Conservation (phyloP, 2,329 filamentous ascomycete genomes). For the Cadophora malorum region DNA sequence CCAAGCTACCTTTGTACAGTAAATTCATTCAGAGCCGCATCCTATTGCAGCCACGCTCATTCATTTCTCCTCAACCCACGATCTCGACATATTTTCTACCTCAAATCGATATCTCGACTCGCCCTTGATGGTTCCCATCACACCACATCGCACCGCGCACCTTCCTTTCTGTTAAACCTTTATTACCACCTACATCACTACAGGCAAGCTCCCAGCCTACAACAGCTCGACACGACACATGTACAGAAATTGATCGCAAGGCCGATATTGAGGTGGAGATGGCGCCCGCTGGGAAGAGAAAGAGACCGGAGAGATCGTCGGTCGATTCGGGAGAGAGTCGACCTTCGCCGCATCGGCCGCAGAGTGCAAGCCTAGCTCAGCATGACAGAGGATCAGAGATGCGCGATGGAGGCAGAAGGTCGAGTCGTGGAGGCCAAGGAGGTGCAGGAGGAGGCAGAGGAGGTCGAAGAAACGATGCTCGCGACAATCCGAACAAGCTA, state of each 20-base stretch:
- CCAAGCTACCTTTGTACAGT: neutral
- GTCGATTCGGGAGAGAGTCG: slow-evolving; percentile 54
- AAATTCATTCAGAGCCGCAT: slow-evolving; percentile 17
- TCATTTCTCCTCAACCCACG: neutral
- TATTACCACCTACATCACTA: slow-evolving; percentile 18
- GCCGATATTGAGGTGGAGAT: slow-evolving; percentile 38
- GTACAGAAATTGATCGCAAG: slow-evolving; percentile 35
- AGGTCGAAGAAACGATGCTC: slow-evolving; percentile 41
- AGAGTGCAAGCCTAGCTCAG: slow-evolving; percentile 60
- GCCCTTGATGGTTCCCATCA: slow-evolving; percentile 14
- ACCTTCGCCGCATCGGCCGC: slow-evolving; percentile 68
- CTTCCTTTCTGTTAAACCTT: slow-evolving; percentile 20
- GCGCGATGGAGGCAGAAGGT: slow-evolving; percentile 54
- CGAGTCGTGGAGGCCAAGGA: slow-evolving; percentile 53
- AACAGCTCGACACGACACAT: slow-evolving; percentile 36
- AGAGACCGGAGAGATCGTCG: slow-evolving; percentile 46
- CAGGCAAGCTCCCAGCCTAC: slow-evolving; percentile 29
- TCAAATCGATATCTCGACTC: neutral
- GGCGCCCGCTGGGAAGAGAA: slow-evolving; percentile 45
- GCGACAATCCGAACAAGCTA: slow-evolving; percentile 43
- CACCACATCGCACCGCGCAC: slow-evolving; percentile 25
- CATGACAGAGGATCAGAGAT: slow-evolving; percentile 62
- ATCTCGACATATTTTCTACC: slow-evolving; percentile 1
- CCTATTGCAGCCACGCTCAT: slow-evolving; percentile 9
- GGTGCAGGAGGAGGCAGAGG: slow-evolving; percentile 37